Conservation (phyloP, 768 basidiomycete genomes). For the Gyrodon lividus region DNA sequence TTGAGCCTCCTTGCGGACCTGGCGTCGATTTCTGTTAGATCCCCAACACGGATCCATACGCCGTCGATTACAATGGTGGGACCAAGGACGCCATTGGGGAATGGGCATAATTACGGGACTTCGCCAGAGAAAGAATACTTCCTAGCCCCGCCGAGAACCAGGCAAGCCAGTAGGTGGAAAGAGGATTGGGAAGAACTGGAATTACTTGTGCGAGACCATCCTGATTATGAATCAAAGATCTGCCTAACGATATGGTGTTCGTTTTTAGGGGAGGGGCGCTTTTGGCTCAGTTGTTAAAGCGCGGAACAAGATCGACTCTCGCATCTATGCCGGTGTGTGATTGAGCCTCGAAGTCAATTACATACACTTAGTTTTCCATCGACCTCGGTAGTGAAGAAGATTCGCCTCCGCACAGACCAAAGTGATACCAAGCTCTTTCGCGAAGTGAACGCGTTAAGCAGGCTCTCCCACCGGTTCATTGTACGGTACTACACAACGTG, state of each 20-base stretch:
- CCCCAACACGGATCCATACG: slow-evolving; percentile 13
- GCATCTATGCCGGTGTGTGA: slow-evolving; percentile 74
- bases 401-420: slow-evolving; percentile 73
- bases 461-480: slow-evolving; percentile 84
- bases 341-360: neutral
- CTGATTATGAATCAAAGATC: neutral
- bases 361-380: neutral
- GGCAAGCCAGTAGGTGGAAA: slow-evolving; percentile 78
- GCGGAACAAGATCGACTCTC: slow-evolving; percentile 79
- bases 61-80: slow-evolving; percentile 22
- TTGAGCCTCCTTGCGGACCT: slow-evolving; percentile 57
- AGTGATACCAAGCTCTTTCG: slow-evolving; percentile 87
- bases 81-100: slow-evolving; percentile 51
- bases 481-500: slow-evolving; percentile 91
- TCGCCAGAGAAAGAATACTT: slow-evolving; percentile 74
- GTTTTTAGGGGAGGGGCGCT: slow-evolving; percentile 73
- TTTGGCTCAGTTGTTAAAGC: slow-evolving; percentile 97
- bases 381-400: slow-evolving; percentile 71
- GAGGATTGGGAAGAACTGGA: slow-evolving; percentile 95
- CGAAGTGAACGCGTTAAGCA: slow-evolving; percentile 86
- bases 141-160: slow-evolving; percentile 34
- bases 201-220: slow-evolving; percentile 50
- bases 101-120: slow-evolving; percentile 33
- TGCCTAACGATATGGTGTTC: neutral
- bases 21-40: slow-evolving; percentile 39